Evolutionary conservation across 306 rosid species (phyloP).

Genomic region (Leucaena leucocephala): DNA sequence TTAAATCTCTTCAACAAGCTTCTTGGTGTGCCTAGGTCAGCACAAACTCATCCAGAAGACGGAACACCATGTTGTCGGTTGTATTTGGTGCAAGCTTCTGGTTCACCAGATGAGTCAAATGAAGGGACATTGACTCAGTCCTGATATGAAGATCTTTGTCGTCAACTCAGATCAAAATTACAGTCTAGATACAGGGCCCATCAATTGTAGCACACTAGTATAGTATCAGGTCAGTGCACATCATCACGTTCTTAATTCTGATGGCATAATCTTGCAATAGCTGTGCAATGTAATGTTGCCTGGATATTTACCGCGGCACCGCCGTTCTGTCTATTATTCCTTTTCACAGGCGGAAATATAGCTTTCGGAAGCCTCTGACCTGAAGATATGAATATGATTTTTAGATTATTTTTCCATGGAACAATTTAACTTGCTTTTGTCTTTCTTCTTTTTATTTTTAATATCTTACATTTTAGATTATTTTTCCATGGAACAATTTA

Average conservation of each 20-base stretch:
- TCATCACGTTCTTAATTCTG: slow-evolving; percentile 26
- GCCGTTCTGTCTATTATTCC: neutral
- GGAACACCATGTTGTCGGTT: slow-evolving; percentile 93
- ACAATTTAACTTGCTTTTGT: neutral
- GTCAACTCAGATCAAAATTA: slow-evolving; percentile 10
- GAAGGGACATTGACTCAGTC: slow-evolving; percentile 36
- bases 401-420: neutral
- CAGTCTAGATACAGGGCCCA: slow-evolving; percentile 40
- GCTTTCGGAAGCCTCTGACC: slow-evolving; percentile 29
- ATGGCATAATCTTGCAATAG: slow-evolving; percentile 31
- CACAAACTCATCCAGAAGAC: slow-evolving; percentile 81
- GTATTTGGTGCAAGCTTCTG: slow-evolving; percentile 90
- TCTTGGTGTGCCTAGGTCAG: slow-evolving; percentile 81
- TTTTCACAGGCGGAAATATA: slow-evolving; percentile 1
- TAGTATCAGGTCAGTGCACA: slow-evolving; percentile 34
- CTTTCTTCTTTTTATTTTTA: neutral
- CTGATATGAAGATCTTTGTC: slow-evolving; percentile 39
- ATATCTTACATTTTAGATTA: neutral
- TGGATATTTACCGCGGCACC: slow-evolving; percentile 5
- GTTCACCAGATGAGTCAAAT: slow-evolving; percentile 66
- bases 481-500: slow-evolving; percentile 1
- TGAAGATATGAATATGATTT: slow-evolving; percentile 1
- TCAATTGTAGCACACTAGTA: slow-evolving; percentile 35
- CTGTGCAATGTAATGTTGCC: slow-evolving; percentile 18
- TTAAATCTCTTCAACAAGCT: slow-evolving; percentile 86